Base-by-base conservation (phyloP, 2,329 filamentous ascomycete genomes). In the Leptographium radiaticola region DNA sequence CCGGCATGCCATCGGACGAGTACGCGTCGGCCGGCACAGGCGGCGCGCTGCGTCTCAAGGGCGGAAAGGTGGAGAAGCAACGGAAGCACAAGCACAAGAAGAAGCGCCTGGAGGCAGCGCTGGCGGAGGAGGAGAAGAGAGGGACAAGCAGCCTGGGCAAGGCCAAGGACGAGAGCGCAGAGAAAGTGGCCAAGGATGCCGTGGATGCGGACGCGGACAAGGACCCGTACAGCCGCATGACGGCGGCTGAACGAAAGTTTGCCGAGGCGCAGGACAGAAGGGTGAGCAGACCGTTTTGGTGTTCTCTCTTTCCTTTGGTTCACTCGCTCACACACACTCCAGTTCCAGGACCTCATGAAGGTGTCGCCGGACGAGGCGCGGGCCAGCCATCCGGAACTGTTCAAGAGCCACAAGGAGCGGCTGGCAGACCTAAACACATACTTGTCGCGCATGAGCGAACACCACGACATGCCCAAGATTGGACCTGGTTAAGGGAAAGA, bases 351-450 rank as follows among this genome's bases (percentile, higher is more conserved):
- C 20, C 30, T 60, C 63, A 76, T 89, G 58, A 72, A 94, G 46
- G 83, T 86, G 64, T 70, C 73, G 4, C 73, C 75, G 2, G 57
- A 58, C 2, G 56, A 58, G 25, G 59, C 51, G 13, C 55, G 55
- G 11, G 70, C 70, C 8, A 66, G 73, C 9, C 68, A 75, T 49
- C 81, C 85, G 15, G 90, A 96, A 66, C 84, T 94, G 16, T 80
- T 91, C 60, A 97, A 96, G 75, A 95, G 90, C 34, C 93, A 98
- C 69, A 97, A 97, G 67, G 87, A 98, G 72, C 83, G 89, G 12
- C 91, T 98, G 45, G 90, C 97, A 68, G 89, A 96, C 67, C 73
- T 97, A 62, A 98, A 98, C 67, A 88, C 87, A 59, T 96, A 97
- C 67, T 73, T 98, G 39, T 93, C 88, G 59, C 86, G 84, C 60